Base-by-base conservation (phyloP, 2,329 filamentous ascomycete species). In the Phoma sp. region DNA sequence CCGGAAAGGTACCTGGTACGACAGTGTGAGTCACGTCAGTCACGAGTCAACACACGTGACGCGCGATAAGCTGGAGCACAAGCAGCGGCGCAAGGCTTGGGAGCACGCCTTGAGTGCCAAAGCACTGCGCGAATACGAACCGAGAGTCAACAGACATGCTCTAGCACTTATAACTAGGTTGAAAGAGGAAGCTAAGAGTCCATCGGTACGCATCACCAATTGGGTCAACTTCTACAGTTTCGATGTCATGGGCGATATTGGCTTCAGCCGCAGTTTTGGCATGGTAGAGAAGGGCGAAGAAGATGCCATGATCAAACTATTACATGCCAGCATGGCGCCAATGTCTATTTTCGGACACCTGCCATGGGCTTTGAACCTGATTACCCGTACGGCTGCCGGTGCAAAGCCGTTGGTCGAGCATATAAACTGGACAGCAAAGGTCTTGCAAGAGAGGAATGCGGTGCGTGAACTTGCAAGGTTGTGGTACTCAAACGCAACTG, bases 191-290 rank as follows among this genome's bases (percentile, higher is more conserved):
- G 55, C 62, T 2, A 44, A 55, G 15, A 48, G 62, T 5, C 47
- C 64, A 2, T 55, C 57, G 10, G 52, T 75, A 0, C 57, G 72
- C 7, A 69, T 71, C 15, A 71, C 69, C 5, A 60, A 67, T 40
- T 74, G 71, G 73, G 51, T 70, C 19, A 72, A 76, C 44, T 80
- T 73, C 58, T 74, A 81, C 51, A 74, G 76, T 45, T 78, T 82
- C 52, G 81, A 83, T 55, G 73, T 82, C 22, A 82, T 83, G 76
- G 78, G 78, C 6, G 78, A 81, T 48, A 62, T 80, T 10, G 74
- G 71, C 9, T 77, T 78, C 49, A 77, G 71, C 19, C 74, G 77
- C 50, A 68, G 74, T 37, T 78, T 80, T 61, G 67, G 68, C 22
- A 76, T 78, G 69, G 7, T 72, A 6, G 58, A 70, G 31, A 70